Conservation (phyloP, 805 yeast species). For the Alloascoidea africana region DNA sequence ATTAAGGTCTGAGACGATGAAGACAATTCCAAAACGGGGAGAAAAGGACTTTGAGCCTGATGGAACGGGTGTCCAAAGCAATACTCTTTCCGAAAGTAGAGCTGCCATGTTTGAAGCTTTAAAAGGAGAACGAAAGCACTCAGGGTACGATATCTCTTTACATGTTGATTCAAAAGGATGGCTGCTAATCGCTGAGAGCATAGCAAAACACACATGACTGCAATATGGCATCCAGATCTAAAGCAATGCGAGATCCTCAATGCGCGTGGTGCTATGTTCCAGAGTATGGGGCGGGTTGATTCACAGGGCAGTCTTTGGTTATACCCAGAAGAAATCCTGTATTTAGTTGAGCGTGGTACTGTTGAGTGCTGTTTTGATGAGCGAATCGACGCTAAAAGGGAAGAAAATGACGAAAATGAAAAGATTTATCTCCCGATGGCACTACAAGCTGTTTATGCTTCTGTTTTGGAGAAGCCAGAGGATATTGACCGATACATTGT, state of each 20-base stretch:
- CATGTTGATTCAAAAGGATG: too few relatives aligned
- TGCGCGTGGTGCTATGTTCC: constrained; percentile 63
- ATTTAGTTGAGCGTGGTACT: constrained; percentile 71
- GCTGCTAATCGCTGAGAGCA: too few relatives aligned
- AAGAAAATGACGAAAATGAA: constrained; percentile 10
- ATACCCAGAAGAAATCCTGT: constrained; percentile 53
- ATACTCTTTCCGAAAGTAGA: constrained; percentile 35
- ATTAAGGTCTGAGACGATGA: neutral
- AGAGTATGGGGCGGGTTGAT: constrained; percentile 53
- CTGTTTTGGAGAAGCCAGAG: constrained; percentile 25
- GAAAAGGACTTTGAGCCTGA: constrained; percentile 82
- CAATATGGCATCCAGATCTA: constrained; percentile 25
- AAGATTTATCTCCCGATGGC: constrained; percentile 34
- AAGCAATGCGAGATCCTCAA: constrained; percentile 23
- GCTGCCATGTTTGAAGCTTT: constrained; percentile 64
- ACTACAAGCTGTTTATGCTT: constrained; percentile 47
- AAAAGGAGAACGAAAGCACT: constrained; percentile 16
- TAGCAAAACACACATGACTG: constrained; percentile 40
- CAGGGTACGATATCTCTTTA: constrained; percentile 7
- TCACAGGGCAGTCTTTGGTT: constrained; percentile 34
- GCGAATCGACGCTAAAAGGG: constrained; percentile 8
- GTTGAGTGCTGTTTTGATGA: constrained; percentile 23
- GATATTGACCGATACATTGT: constrained; percentile 45
- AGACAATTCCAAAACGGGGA: constrained; percentile 52
- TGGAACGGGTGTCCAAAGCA: constrained; percentile 40